Evolutionary conservation across 2,329 filamentous ascomycete species (phyloP), one percentile per base, ranked within the genome.

Genomic region (Beauveria scarabaeidicola): DNA sequence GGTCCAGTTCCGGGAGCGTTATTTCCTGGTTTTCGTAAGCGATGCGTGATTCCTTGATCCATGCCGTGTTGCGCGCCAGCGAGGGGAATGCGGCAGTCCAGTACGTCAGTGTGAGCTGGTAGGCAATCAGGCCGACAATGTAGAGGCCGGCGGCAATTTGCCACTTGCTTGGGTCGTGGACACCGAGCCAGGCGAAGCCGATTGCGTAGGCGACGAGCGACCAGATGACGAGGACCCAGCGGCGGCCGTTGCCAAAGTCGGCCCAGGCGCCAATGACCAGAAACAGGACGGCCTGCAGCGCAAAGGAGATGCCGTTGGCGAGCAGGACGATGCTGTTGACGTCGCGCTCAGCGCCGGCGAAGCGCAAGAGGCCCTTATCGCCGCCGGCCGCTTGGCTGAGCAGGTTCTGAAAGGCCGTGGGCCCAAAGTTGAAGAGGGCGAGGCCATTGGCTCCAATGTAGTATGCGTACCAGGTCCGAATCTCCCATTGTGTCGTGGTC

Each of bases 381-480:
- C 75, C 75, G 8, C 81, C 78, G 4, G 82, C 83, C 0, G 85
- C 84, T 68, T 86, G 81, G 55, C 77, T 80, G 27, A 88, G 73
- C 9, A 88, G 71, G 64, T 87, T 86, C 65, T 88, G 85, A 60
- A 86, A 86, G 19, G 82, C 81, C 2, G 83, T 85, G 1, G 83
- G 83, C 3, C 78, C 84, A 67, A 86, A 87, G 67, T 85, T 87
- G 78, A 86, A 86, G 53, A 81, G 74, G 9, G 78, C 78, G 62
- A 78, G 78, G 6, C 85, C 85, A 69, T 88, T 88, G 67, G 86
- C 82, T 51, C 85, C 85, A 55, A 87, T 79, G 67, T 88, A 88
- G 70, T 87, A 87, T 38, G 64, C 61, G 58, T 72, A 71, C 56
- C 58, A 64, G 29, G 62, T 29, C 51, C 62, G 58, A 29, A 64